These are phyloP conservation scores for Hydnomerulius pinastri DNA, from an alignment of 768 basidiomycete genomes.

Conservation along the genomic window DNA sequence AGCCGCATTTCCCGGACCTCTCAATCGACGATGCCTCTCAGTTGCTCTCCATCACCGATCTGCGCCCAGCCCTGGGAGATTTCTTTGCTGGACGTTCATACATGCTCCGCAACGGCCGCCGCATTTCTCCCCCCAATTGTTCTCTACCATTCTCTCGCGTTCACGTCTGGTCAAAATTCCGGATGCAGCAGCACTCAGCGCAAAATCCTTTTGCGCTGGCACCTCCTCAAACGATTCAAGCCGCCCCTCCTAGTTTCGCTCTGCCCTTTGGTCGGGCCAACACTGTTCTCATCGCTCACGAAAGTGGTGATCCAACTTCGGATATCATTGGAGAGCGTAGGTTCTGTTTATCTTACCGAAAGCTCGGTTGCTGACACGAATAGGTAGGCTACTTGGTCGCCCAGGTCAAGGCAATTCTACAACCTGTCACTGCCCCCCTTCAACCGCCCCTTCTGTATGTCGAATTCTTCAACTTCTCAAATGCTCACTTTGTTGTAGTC, in stretches of 20 bases:
- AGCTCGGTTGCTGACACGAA: neutral
- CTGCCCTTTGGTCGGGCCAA: constrained; percentile 6
- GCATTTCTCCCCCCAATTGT: neutral
- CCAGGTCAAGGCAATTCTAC: constrained; percentile 2
- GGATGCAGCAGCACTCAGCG: constrained; percentile 3
- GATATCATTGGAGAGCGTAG: neutral
- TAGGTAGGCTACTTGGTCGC: neutral
- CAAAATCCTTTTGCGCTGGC: neutral
- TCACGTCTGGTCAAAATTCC: constrained; percentile 5
- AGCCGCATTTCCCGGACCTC: constrained; percentile 1
- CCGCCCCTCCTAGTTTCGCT: neutral
- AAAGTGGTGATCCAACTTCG: constrained; percentile 7
- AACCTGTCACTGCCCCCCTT: neutral
- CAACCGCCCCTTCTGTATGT: neutral
- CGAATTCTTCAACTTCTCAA: constrained; percentile 1
- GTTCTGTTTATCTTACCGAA: neutral
- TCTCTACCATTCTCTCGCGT: constrained; percentile 2
- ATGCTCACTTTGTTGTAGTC: neutral
- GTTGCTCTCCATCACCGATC: constrained; percentile 1
- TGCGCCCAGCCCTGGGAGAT: constrained; percentile 7
- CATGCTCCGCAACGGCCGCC: neutral
- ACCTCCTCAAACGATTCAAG: constrained; percentile 13
- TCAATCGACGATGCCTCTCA: neutral
- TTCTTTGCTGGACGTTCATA: constrained; percentile 1
- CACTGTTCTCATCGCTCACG: constrained; percentile 4